phyloP scores from a whole-genome alignment of 495 filamentous ascomycete species.

The Xylaria cubensis region DNA sequence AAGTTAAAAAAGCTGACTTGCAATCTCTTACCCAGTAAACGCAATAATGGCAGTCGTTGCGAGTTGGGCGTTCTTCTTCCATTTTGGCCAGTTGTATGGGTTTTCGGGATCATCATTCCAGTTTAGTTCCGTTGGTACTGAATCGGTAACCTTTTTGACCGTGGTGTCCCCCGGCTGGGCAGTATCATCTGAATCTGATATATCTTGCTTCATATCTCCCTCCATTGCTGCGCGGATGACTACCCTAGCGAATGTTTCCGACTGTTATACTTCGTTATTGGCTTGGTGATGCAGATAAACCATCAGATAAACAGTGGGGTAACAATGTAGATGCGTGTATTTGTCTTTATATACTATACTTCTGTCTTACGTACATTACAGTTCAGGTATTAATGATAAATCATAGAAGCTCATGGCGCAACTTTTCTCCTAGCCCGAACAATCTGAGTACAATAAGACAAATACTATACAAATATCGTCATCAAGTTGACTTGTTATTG shows the following conservation, averaged over 20 bases:
- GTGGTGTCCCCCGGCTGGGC: not conserved
- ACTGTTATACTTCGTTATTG: not conserved
- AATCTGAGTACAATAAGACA: not conserved
- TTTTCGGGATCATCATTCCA: slow-evolving; percentile 64
- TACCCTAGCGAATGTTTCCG: not conserved
- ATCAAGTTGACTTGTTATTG: not conserved
- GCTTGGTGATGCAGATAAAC: not conserved
- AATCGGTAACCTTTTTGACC: not conserved
- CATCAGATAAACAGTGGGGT: not conserved
- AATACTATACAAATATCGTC: not conserved
- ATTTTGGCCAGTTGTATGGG: slow-evolving; percentile 65
- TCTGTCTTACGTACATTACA: not conserved
- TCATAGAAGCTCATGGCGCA: not conserved
- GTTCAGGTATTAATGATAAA: not conserved
- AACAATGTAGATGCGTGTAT: not conserved
- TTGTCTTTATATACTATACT: not conserved
- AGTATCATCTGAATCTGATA: slow-evolving; percentile 12
- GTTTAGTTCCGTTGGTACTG: slow-evolving; percentile 50
- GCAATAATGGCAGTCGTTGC: slow-evolving; percentile 54
- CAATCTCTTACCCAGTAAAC: slow-evolving; percentile 46
- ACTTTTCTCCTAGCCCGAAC: not conserved
- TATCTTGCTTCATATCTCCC: not conserved
- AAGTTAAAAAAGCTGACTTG: not conserved
- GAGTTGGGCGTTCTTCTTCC: slow-evolving; percentile 55
- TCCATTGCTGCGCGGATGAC: not conserved